phyloP scores from a whole-genome alignment of 305 asterid species.

The Plantago rigida region DNA sequence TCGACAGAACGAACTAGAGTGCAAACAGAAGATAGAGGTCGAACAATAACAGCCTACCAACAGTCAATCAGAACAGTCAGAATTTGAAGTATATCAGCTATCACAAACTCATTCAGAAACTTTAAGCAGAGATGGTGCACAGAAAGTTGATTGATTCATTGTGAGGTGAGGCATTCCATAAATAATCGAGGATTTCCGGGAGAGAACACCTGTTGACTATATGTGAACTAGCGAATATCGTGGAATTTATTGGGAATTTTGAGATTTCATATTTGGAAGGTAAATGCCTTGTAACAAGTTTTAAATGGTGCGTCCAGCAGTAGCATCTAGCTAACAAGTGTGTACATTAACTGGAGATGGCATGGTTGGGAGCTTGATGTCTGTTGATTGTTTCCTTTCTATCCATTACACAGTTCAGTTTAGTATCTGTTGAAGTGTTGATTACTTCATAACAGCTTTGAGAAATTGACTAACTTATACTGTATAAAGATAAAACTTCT shows the following conservation, averaged over 20 bases:
- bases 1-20: slow-evolving; percentile 97
- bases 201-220: background rate
- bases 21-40: slow-evolving; percentile 82
- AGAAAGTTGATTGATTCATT: background rate
- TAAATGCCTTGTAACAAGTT: background rate
- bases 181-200: background rate
- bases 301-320: background rate
- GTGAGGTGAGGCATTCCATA: background rate
- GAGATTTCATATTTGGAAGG: background rate
- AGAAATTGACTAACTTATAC: too few species aligned
- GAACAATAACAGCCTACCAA: slow-evolving; percentile 85
- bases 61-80: slow-evolving; percentile 27
- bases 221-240: background rate
- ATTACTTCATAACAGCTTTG: too few species aligned
- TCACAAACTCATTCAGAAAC: slow-evolving; percentile 14
- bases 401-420: too few species aligned
- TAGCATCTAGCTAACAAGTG: background rate
- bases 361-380: background rate
- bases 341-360: background rate
- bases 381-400: background rate
- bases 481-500: background rate
- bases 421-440: too few species aligned
- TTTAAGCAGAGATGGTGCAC: slow-evolving; percentile 16
- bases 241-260: background rate
- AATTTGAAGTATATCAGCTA: background rate